Base-by-base conservation (phyloP, 768 basidiomycete species). In the Cystofilobasidium capitatum region DNA sequence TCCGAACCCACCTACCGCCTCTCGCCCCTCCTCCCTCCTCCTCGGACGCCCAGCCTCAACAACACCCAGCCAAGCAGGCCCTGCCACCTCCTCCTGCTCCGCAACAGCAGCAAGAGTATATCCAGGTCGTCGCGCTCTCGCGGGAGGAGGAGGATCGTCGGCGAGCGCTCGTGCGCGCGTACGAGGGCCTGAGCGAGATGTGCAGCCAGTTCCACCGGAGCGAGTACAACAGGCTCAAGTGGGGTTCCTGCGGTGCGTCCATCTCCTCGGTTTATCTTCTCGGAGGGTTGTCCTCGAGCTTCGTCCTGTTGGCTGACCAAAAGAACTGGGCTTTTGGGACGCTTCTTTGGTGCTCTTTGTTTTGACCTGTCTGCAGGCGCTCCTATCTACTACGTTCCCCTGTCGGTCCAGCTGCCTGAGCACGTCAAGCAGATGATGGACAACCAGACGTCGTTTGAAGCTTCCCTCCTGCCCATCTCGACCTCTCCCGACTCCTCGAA, bases 161-260 rank as follows among this genome's bases (percentile, higher is more conserved):
- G 31, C 22, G 66, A 31, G 22, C 44, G 29, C 39, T 49, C 29
- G 68, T 69, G 22, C 22, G 36, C 45, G 62, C 26, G 1, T 45
- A 33, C 9, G 62, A 64, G 39, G 57, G 57, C 4, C 81, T 87
- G 58, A 79, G 81, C 1, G 76, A 73, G 3, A 78, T 89, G 22
- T 86, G 87, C 2, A 88, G 86, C 8, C 87, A 89, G 71, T 86
- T 88, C 76, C 88, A 89, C 71, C 62, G 73, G 65, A 86, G 85
- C 77, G 83, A 86, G 54, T 88, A 89, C 75, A 87, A 82, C 72
- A 81, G 82, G 63, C 75, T 84, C 31, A 88, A 88, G 75, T 85
- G 83, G 67, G 88, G 88, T 7, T 75, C 76, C n/a, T 59, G 72
- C 66, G 79, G 78, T 76, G n/a, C 29, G 51, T 55, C 40, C 10